Evolutionary conservation across 2,329 filamentous ascomycete species (phyloP).

Genomic region (Fusarium pininemorale): DNA sequence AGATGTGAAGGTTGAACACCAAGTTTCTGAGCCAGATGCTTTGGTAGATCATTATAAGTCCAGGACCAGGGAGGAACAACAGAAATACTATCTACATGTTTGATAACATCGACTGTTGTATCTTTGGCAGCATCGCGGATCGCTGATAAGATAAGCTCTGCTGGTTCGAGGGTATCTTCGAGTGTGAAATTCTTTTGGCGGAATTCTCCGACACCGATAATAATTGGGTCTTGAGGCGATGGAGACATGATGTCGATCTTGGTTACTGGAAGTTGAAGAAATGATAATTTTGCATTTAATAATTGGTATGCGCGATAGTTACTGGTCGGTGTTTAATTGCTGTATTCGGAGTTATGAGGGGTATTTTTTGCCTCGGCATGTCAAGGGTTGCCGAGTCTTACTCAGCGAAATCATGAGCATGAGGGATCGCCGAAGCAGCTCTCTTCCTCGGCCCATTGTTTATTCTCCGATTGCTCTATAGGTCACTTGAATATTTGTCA

Average conservation of each 20-base stretch:
- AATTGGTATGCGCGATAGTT: too few relatives aligned
- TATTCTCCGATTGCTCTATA: neutral
- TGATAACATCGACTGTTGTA: conserved; percentile 35
- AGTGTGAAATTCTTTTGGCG: conserved; percentile 61
- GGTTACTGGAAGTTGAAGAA: rapidly evolving
- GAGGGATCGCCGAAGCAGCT: neutral
- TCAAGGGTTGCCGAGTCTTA: neutral
- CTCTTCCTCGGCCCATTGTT: neutral
- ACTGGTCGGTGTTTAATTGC: neutral
- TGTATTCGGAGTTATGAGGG: neutral
- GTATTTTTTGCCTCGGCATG: neutral
- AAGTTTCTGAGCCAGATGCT: conserved; percentile 60
- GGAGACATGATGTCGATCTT: neutral
- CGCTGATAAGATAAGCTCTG: conserved; percentile 66
- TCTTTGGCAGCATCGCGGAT: conserved; percentile 63
- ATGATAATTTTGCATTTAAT: neutral
- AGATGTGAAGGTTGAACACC: conserved; percentile 57
- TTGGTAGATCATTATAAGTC: conserved; percentile 69
- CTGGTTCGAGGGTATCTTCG: conserved; percentile 65
- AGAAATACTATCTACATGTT: conserved; percentile 62
- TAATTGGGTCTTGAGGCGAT: conserved; percentile 54
- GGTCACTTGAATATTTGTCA: neutral
- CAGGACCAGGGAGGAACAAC: conserved; percentile 73
- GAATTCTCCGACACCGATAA: conserved; percentile 70
- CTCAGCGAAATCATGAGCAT: neutral